Evolutionary conservation across 2,329 filamentous ascomycete genomes (phyloP).

Genomic region (Zarea fungicola): DNA sequence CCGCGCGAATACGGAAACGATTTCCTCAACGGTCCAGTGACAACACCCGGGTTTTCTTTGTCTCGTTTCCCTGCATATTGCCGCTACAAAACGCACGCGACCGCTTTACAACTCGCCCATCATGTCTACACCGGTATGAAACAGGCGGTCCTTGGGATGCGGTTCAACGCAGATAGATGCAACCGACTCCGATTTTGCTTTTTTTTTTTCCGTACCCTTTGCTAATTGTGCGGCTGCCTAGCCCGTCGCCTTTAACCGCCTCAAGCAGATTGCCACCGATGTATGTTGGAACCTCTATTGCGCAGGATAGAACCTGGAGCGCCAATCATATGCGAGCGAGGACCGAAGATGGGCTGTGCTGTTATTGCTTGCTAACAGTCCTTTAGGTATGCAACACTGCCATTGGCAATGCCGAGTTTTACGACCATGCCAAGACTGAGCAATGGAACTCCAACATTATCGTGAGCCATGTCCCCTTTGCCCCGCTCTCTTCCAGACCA

Average conservation of each 20-base stretch:
- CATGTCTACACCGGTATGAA: conserved; percentile 34
- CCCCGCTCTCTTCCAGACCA: too few species aligned
- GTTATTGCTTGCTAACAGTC: conserved; percentile 11
- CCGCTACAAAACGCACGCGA: conserved; percentile 7
- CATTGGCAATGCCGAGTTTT: conserved; percentile 68
- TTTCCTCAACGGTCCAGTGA: neutral
- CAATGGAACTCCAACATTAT: conserved; percentile 92
- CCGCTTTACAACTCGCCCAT: conserved; percentile 15
- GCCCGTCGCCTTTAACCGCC: conserved; percentile 70
- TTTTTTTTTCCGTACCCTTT: neutral
- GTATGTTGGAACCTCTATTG: conserved; percentile 49
- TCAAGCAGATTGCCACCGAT: conserved; percentile 82
- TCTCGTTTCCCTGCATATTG: neutral
- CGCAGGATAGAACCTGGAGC: too few species aligned
- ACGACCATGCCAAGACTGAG: conserved; percentile 81
- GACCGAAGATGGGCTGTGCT: neutral
- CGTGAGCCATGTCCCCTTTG: conserved; percentile 49
- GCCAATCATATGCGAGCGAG: too few species aligned
- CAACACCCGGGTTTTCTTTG: neutral
- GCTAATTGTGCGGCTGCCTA: conserved; percentile 32
- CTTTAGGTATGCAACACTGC: conserved; percentile 74
- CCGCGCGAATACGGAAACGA: neutral
- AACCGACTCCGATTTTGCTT: too few species aligned
- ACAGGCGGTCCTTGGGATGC: too few species aligned
- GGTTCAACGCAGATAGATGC: too few species aligned